Base-by-base conservation (phyloP, 2,329 filamentous ascomycete species). In the Penicillium glabrum region DNA sequence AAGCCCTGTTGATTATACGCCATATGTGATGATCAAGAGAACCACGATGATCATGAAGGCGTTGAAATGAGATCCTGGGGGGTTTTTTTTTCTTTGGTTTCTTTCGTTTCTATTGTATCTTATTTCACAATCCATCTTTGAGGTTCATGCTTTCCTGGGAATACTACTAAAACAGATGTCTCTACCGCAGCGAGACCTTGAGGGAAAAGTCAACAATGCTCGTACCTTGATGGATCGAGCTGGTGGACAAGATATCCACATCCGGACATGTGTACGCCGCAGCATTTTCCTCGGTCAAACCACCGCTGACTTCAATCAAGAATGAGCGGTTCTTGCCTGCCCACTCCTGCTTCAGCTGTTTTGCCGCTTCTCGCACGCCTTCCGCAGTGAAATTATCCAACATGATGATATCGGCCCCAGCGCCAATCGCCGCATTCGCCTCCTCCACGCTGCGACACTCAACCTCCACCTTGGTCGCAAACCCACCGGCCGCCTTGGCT, bases 391-490 rank as follows among this genome's bases (percentile, higher is more conserved):
- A 99, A 75, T 99, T 99, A 73, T 99, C 95, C 58, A 99, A 79
- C 95, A 99, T 99, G 60, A 99, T 87, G 21, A 99, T 88, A 73
- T 99, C 93, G 0, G 95, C 95, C 1, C 95, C 95, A 0, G 93
- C 93, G 3, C 80, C 85, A 67, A 97, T 93, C 0, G 95, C 95
- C 76, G 96, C 91, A 72, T 97, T 88, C 0, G 95, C 95, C 77
- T 96, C 92, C 44, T 83, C 86, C 75, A 96, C 87, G 67, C 82
- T 89, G 79, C 93, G 91, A 46, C 95, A 95, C 80, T 99, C 93
- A 24, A 99, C 95, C 79, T 99, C 95, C 41, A 99, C 84, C 82
- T 98, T 99, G 57, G 96, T 82, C 41, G 90, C 86, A 76, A 98
- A 99, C 0, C 95, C 95, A 9, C 87, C 93, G 0, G 89, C 91